phyloP scores from a whole-genome alignment of 2,329 filamentous ascomycete species.

The Botrytis galanthina region DNA sequence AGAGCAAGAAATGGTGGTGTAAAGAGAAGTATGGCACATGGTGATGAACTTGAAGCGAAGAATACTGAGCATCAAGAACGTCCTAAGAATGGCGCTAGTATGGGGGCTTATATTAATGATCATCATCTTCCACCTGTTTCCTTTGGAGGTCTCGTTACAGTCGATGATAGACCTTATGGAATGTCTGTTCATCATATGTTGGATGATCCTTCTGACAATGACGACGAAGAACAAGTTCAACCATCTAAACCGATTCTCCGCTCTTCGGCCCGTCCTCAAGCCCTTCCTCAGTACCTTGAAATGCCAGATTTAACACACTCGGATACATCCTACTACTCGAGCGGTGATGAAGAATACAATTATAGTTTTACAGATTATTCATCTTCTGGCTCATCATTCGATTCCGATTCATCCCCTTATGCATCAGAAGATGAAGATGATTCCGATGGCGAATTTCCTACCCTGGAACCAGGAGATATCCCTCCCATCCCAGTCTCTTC shows the following conservation, averaged over 20 bases:
- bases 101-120: conserved; percentile 83
- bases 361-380: conserved; percentile 63
- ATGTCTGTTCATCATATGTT: conserved; percentile 98
- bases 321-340: conserved; percentile 34
- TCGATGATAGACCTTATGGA: conserved; percentile 82
- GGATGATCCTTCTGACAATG: conserved; percentile 59
- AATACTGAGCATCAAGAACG: conserved; percentile 77
- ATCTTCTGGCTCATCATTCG: conserved; percentile 45
- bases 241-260: conserved; percentile 35
- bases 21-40: conserved; percentile 44
- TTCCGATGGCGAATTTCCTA: conserved; percentile 53
- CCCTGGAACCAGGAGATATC: conserved; percentile 70
- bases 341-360: conserved; percentile 51
- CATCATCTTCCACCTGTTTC: conserved; percentile 87
- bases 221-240: conserved; percentile 43
- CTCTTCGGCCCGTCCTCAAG: conserved; percentile 31
- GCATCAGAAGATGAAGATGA: conserved; percentile 40
- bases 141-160: conserved; percentile 80
- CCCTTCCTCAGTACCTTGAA: conserved; percentile 25
- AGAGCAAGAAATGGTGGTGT: conserved; percentile 52
- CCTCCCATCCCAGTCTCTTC: conserved; percentile 73
- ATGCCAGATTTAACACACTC: conserved; percentile 41
- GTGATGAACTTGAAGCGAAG: conserved; percentile 48
- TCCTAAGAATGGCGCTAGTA: conserved; percentile 84
- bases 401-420: conserved; percentile 24